These are phyloP conservation scores for Eucalyptus curtisii DNA, from an alignment of 345 rosid genomes.

Conservation along the genomic window DNA sequence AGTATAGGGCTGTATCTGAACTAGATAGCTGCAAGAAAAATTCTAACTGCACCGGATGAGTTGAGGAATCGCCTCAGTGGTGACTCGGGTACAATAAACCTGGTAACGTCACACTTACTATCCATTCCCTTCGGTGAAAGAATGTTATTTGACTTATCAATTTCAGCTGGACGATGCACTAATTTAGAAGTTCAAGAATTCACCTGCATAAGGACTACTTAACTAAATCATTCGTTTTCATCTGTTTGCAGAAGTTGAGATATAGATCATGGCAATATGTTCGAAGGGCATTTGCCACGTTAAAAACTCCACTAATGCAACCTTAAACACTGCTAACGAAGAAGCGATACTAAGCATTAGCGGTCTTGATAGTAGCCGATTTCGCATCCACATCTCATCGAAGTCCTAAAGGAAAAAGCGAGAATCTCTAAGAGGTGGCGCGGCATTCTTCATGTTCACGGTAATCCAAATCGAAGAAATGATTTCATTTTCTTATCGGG, in stretches of 20 bases:
- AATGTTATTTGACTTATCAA: neutral
- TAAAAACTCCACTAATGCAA: slow-evolving; percentile 5
- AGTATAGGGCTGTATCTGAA: neutral
- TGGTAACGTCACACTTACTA: slow-evolving; percentile 11
- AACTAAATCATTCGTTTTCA: neutral
- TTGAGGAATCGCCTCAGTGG: neutral
- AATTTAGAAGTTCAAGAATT: slow-evolving; percentile 3
- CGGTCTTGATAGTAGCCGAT: neutral
- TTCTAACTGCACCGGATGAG: neutral
- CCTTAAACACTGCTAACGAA: slow-evolving; percentile 9
- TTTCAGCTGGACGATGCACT: neutral
- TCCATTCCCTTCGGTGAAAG: neutral
- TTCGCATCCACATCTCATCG: neutral
- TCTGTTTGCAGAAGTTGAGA: neutral
- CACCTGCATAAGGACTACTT: neutral
- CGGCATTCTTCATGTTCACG: neutral
- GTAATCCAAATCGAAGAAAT: neutral
- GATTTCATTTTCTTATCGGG: neutral
- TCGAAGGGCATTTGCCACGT: slow-evolving; percentile 3
- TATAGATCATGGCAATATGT: neutral
- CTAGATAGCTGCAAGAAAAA: neutral
- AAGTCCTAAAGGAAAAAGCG: neutral
- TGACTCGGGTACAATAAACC: neutral
- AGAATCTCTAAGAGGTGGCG: neutral
- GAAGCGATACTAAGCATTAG: slow-evolving; percentile 3